Conservation (phyloP, 139 green algal genomes). For the Micractinium conductrix region DNA sequence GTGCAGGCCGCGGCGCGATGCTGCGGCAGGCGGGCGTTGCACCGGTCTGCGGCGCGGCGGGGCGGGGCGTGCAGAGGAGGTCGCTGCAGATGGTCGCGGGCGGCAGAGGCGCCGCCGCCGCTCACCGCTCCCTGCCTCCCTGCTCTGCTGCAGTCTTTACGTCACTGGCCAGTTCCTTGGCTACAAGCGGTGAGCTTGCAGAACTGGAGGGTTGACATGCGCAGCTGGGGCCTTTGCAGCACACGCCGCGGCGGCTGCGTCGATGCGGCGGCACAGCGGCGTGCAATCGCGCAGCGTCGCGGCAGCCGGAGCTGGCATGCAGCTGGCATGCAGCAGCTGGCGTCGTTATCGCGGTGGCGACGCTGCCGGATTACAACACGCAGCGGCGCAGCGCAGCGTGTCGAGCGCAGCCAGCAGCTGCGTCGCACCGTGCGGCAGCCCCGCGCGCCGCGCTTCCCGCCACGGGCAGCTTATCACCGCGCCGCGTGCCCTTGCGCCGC, state of each 20-base stretch:
- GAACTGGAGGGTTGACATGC: too few relatives aligned
- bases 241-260: background rate
- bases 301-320: background rate
- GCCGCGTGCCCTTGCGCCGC: too few relatives aligned
- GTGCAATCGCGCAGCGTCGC: background rate
- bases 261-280: background rate
- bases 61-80: background rate
- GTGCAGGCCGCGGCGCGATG: too few relatives aligned
- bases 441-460: too few relatives aligned
- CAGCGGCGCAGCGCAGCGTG: background rate
- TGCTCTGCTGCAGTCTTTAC: conserved; percentile 57
- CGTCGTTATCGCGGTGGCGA: too few relatives aligned
- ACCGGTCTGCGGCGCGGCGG: too few relatives aligned
- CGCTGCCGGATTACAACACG: too few relatives aligned
- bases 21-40: too few relatives aligned
- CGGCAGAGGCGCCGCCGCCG: background rate
- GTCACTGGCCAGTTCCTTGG: conserved; percentile 71
- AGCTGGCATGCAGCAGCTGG: background rate
- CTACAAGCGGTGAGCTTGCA: conserved; percentile 72
- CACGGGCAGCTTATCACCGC: too few relatives aligned
- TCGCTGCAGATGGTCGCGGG: background rate
- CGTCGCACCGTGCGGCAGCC: too few relatives aligned
- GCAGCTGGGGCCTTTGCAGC: too few relatives aligned
- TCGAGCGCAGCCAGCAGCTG: background rate
- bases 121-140: background rate